Base-by-base conservation (phyloP, 1,139 yeast genomes). In the Candida sp. region DNA sequence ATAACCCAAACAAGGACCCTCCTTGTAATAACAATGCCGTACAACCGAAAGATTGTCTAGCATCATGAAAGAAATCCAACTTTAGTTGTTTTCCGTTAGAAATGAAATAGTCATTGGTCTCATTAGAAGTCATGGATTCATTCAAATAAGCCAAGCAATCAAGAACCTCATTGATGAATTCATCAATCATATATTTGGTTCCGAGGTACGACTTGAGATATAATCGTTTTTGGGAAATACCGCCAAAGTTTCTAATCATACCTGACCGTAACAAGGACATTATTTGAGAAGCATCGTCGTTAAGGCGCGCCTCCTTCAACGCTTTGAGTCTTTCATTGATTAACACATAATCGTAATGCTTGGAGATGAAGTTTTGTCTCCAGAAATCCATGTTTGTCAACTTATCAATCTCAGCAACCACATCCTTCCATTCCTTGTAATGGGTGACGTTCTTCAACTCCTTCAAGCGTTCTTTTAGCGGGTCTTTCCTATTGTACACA, bases 1-100 rank as follows among this genome's bases (percentile, higher is more conserved):
- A 90, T 48, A 93, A 70, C 0, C 98, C 98, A 66, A 91, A 93
- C 23, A 93, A 67, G 0, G 97, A 87, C 1, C 98, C 98, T 25
- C 99, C 98, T 63, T 93, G 97, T 27, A 93, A 69, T 32, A 93
- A 79, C 47, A 93, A 70, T 0, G 97, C 97, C 0, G 97, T 89
- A 43, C 89, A 80, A 0, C 99, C 99, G 61, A 87, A 81, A 0
- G 96, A 84, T 58, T 90, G 93, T 55, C 93, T 77, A 3, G 96
- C 88, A 58, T 93, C 95, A 58, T 87, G 96, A 62, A 89, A 91
- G 58, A 90, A 89, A 52, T 90, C 89, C 39, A 88, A 71, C 46
- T 87, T 87, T 49, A 82, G 68, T 54, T 84, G 88, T 45, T 72
- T 74, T 44, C 77, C 68, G 52, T 76, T 73, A 72, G 73, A 69